phyloP scores from a whole-genome alignment of 768 basidiomycete genomes.

The Dictyophora rubrovolvata region DNA sequence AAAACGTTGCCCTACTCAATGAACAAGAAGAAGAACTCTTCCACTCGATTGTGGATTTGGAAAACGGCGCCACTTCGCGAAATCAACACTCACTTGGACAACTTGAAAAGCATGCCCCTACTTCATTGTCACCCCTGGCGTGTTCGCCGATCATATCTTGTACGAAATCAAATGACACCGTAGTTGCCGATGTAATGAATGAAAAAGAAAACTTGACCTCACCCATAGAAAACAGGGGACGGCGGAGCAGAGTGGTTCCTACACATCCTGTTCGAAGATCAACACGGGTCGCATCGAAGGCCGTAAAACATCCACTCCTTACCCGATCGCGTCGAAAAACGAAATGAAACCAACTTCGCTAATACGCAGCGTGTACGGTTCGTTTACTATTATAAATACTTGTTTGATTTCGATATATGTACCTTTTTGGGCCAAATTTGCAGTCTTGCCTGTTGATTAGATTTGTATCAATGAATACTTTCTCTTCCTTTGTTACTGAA shows the following conservation, averaged over 20 bases:
- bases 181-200: background rate
- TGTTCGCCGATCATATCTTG: background rate
- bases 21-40: conserved; percentile 4
- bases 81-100: background rate
- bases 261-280: background rate
- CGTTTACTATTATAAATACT: too few species aligned
- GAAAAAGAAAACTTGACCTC: background rate
- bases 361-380: too few species aligned
- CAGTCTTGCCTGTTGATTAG: background rate
- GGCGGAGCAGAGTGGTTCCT: background rate
- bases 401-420: background rate
- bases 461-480: background rate
- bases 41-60: conserved; percentile 1
- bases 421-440: background rate
- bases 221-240: background rate
- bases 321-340: conserved; percentile 1
- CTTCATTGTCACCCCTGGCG: background rate
- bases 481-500: too few species aligned
- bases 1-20: background rate
- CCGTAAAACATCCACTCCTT: background rate
- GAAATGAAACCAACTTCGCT: background rate
- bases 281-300: background rate
- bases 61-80: background rate
- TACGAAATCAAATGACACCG: too few species aligned
- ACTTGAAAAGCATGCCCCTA: background rate